phyloP scores from a whole-genome alignment of 129 eudicot species.

The Daucus carota region DH1_v3.0 NC_030384.2:10067501-10068000 shows the following conservation, averaged over 20 bases:
- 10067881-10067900: neutral
- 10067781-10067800: no score
- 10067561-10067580: conserved; percentile 28
- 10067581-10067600: neutral
- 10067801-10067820: no score
- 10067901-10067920: neutral
- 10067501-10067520: conserved; percentile 73
- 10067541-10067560: conserved; percentile 63
- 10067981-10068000: neutral
- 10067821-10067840: no score
- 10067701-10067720: neutral
- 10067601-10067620: neutral
- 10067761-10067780: no score
- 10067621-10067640: neutral
- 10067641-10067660: neutral
- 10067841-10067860: neutral
- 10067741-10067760: neutral
- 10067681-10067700: neutral
- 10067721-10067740: neutral
- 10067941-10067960: no score
- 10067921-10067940: neutral
- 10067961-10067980: neutral
- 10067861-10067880: neutral
- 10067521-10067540: conserved; percentile 70
- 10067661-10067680: neutral